Base-by-base conservation (phyloP, 2,329 filamentous ascomycete species). In the Scolecobasidium constrictum region DNA sequence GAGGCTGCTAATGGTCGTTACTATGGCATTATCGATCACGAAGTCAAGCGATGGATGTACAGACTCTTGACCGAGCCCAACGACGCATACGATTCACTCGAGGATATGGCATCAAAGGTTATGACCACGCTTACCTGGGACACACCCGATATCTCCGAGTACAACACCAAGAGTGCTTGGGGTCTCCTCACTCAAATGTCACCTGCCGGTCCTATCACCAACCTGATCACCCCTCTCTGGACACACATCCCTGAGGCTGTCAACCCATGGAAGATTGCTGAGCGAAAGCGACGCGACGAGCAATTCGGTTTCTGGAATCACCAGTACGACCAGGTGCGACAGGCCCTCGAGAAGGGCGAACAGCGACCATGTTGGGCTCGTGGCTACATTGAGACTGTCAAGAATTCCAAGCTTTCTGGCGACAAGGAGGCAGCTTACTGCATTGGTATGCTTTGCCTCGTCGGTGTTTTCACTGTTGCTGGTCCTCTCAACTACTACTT, bases 151-250 rank as follows among this genome's bases (percentile, higher is more conserved):
- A 51, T 71, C 31, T 73, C 69, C 53, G 57, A 64, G 40, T 64
- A 68, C 47, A 66, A 67, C 46, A 71, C 64, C 7, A 64, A 65
- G 38, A 69, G 66, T 46, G 72, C 72, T 2, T 74, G 70, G 71
- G 71, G 71, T n/a, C 59, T 75, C 1, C 57, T 75, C 13, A 73
- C 64, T 4, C 71, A 75, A 42, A 75, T 76, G 71, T 75, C 71
- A 1, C 72, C 72, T 0, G 71, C 72, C 19, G 72, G 72, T 0
- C 71, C 72, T 1, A 69, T 76, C 48, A 75, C 71, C n/a, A 75
- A 75, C 46, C 64, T 74, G 3, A 42, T 75, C 33, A 73, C 71
- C 3, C 71, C 70, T 4, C 60, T 76, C 0, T 74, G 71, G 71
- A 31, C 26, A 7, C 63, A 73, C 45, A 52, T 75, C 1, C 71